Evolutionary conservation across 2,329 filamentous ascomycete species (phyloP).

Genomic region (Metarhizium guizhouense): DNA sequence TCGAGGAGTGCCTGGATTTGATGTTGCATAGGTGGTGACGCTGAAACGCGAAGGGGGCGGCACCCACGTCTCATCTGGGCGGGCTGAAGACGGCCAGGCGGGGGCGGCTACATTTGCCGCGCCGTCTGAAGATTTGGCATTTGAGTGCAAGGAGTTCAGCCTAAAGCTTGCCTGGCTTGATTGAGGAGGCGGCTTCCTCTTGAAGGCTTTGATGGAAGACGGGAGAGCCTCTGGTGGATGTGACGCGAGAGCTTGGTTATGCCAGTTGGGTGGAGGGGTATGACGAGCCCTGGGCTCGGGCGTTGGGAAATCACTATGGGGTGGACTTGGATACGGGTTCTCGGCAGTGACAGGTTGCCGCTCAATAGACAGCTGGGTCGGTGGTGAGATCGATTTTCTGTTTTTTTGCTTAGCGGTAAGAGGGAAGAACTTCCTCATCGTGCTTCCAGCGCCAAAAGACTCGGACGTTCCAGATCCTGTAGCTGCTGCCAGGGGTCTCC

Average conservation of each 20-base stretch:
- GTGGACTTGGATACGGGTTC: slow-evolving; percentile 24
- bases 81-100: slow-evolving; percentile 9
- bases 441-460: slow-evolving; percentile 14
- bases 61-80: slow-evolving; percentile 29
- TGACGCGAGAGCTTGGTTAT: slow-evolving; percentile 11
- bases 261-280: slow-evolving; percentile 3
- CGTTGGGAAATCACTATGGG: slow-evolving; percentile 18
- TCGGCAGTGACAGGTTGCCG: slow-evolving; percentile 5
- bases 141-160: not conserved
- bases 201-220: slow-evolving; percentile 28
- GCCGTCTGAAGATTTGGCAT: slow-evolving; percentile 12
- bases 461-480: slow-evolving; percentile 24
- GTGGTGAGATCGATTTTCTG: not conserved
- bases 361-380: not conserved
- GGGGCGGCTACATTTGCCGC: slow-evolving; percentile 7
- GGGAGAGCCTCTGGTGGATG: slow-evolving; percentile 14
- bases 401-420: slow-evolving; percentile 5
- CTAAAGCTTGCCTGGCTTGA: slow-evolving; percentile 7
- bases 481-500: slow-evolving; percentile 9
- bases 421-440: slow-evolving; percentile 24
- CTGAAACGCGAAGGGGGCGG: slow-evolving; percentile 55
- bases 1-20: slow-evolving; percentile 21
- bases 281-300: slow-evolving; percentile 10
- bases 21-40: slow-evolving; percentile 51
- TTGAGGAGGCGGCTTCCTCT: slow-evolving; percentile 34